Conservation (phyloP, 345 rosid species). For the Eucalyptus virginea region DNA sequence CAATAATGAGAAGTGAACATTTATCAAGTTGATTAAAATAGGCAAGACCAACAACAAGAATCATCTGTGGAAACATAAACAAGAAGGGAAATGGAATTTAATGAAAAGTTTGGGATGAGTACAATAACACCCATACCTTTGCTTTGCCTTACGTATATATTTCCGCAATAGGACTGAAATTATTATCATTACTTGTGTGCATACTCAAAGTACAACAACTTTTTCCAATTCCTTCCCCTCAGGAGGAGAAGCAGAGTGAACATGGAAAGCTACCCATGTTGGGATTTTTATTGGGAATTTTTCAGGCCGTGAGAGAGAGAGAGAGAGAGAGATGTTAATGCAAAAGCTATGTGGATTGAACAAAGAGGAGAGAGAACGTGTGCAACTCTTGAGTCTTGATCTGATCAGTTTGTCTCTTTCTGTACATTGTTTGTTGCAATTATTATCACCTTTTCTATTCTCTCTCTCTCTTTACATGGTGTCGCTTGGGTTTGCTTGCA, state of each 20-base stretch:
- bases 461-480: neutral
- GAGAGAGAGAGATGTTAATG: neutral
- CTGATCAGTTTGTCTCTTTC: neutral
- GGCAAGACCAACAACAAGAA: conserved; percentile 41
- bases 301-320: neutral
- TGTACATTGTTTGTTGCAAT: neutral
- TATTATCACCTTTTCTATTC: neutral
- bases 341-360: neutral
- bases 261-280: conserved; percentile 7
- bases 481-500: neutral
- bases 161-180: conserved; percentile 16
- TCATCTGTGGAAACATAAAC: conserved; percentile 30
- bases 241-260: conserved; percentile 21
- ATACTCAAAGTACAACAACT: conserved; percentile 22
- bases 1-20: neutral
- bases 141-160: neutral
- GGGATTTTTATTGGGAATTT: neutral
- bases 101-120: neutral
- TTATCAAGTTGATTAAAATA: neutral
- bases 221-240: conserved; percentile 6
- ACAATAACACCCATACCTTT: conserved; percentile 17
- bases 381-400: neutral
- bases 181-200: conserved; percentile 17
- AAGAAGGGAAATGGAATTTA: conserved; percentile 22
- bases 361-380: neutral